A percentile compares a stretch with the other conserved stretches of the same genome.
Conservation (phyloP, 805 yeast species). For the Saccharomycopsis fermentans region DNA sequence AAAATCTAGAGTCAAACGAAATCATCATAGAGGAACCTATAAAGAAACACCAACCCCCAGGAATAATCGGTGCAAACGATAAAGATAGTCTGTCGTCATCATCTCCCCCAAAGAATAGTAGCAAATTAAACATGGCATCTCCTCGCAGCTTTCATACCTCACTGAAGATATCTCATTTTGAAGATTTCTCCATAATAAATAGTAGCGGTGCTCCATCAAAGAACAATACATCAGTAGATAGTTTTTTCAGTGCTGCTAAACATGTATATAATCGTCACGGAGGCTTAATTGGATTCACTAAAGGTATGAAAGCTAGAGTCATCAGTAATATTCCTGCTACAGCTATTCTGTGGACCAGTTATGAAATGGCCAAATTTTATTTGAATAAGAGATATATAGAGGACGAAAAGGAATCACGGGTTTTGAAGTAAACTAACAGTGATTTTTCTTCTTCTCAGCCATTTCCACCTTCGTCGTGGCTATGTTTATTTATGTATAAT, state of each 20-base stretch:
- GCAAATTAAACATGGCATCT: constrained; percentile 3
- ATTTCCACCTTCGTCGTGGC: neutral
- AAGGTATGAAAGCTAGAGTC: constrained; percentile 87
- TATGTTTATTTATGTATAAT: neutral
- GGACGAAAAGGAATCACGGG: neutral
- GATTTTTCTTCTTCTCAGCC: neutral
- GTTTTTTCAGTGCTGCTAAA: constrained; percentile 42
- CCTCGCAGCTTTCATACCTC: neutral
- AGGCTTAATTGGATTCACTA: constrained; percentile 57
- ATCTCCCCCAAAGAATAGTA: neutral
- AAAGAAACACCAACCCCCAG: constrained; percentile 2
- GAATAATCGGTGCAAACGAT: neutral
- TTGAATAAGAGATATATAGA: constrained; percentile 21
- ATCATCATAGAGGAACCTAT: constrained; percentile 1
- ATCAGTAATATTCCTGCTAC: constrained; percentile 92
- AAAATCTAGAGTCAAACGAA: neutral
- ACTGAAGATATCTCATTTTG: neutral
- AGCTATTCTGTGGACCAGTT: constrained; percentile 95
- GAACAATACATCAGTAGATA: neutral
- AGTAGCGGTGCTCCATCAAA: constrained; percentile 2
- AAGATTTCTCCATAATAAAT: neutral
- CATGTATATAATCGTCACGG: constrained; percentile 47
- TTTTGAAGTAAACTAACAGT: neutral
- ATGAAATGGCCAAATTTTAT: constrained; percentile 88
- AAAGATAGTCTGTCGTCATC: neutral